Conservation (phyloP, 148 eudicot genomes). For the Vaccinium darrowii region DNA sequence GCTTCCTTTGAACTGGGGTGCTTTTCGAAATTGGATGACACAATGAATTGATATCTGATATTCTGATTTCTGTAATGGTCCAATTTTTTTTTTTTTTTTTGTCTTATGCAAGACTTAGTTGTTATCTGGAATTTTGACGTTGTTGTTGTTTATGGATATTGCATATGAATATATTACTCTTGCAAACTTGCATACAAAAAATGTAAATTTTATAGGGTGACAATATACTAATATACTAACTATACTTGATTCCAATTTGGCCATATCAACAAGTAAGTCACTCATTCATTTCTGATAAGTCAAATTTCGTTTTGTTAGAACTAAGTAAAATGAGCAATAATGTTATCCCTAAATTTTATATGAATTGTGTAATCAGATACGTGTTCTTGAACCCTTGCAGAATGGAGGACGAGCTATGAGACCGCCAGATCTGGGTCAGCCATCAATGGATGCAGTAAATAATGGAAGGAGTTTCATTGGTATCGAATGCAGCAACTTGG, state of each 20-base stretch:
- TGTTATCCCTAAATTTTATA: neutral
- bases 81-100: neutral
- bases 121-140: neutral
- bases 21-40: neutral
- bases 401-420: neutral
- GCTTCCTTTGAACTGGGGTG: neutral
- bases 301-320: neutral
- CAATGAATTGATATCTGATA: neutral
- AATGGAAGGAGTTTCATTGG: neutral
- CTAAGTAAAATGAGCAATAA: neutral
- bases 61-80: neutral
- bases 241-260: too few relatives aligned
- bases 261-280: neutral
- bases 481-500: neutral
- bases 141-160: neutral
- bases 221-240: neutral
- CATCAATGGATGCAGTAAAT: neutral
- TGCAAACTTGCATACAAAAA: neutral
- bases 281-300: neutral
- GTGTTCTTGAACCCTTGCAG: neutral
- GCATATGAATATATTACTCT: neutral
- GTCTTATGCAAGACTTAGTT: neutral
- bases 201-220: neutral
- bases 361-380: neutral
- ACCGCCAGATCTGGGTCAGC: neutral